Evolutionary conservation across 2,329 filamentous ascomycete species (phyloP), one percentile per base, ranked within the genome.

Genomic region (Diplodia mutila): DNA sequence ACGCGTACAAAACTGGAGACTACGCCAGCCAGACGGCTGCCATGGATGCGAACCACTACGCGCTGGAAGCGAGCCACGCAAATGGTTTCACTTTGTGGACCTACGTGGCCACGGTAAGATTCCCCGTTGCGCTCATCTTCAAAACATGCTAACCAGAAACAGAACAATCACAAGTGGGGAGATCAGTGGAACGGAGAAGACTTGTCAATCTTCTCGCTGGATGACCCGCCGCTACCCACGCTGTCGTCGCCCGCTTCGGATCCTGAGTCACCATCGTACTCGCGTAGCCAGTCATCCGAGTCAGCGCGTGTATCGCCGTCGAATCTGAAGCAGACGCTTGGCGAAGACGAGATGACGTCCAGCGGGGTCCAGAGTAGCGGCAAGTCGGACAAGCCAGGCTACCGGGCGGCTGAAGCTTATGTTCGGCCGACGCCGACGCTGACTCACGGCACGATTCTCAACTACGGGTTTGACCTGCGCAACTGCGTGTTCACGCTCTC

Each of bases 141-240:
- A 7, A 39, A 18, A 5, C 7, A 34, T 32, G n/a, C 54, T 63
- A 65, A 68, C 32, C 4, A 3, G 46, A n/a, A 32, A 0, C 71
- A 91, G 85, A 99, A 98, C 76, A 90, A 90, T 69, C 95, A 99
- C 76, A 84, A 90, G 75, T 90, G 92, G 80, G 95, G 95, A 66
- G 95, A 99, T 74, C 89, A 93, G 71, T 99, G 95, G 95, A 99
- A 99, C 72, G 95, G 95, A 55, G 95, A 99, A 78, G 95, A 99
- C 77, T 81, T 99, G 39, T 97, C 94, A 5, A 95, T 99, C 66
- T 91, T 89, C 76, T 97, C 93, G 0, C 73, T 87, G 5, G 94
- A 99, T 75, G 96, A 99, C 78, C 89, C 88, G 37, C 81, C 85
- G 59, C 78, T 89, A 1, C 84, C 82, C 23, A 83, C 83, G 0